phyloP scores from a whole-genome alignment of 495 filamentous ascomycete species.

The Neohortaea acidophila region DNA sequence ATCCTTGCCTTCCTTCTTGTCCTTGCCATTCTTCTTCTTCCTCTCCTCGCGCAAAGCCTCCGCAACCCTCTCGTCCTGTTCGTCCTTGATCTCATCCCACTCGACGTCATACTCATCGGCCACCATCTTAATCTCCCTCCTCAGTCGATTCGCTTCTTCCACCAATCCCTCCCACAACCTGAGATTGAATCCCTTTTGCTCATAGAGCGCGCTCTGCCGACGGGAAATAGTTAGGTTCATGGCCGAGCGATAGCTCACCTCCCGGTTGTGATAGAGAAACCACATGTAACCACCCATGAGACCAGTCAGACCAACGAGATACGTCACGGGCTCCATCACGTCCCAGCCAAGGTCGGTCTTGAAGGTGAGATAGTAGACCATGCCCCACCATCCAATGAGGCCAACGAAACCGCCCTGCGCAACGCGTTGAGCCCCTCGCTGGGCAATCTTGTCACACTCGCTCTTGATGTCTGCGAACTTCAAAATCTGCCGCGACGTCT shows the following conservation, averaged over 20 bases:
- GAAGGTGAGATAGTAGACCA: constrained; percentile 66
- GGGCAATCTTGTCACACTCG: constrained; percentile 66
- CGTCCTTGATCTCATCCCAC: constrained; percentile 73
- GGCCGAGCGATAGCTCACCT: constrained; percentile 70
- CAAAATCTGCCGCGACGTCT: constrained; percentile 51
- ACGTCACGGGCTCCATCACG: constrained; percentile 81
- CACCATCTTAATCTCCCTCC: constrained; percentile 66
- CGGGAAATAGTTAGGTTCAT: constrained; percentile 71
- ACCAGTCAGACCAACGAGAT: constrained; percentile 65
- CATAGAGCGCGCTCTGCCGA: constrained; percentile 64
- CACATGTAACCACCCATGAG: constrained; percentile 84
- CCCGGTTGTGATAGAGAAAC: constrained; percentile 86
- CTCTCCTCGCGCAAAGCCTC: constrained; percentile 17
- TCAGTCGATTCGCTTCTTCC: constrained; percentile 64
- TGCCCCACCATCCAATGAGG: constrained; percentile 61
- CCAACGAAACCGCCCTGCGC: constrained; percentile 63
- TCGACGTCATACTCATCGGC: constrained; percentile 87
- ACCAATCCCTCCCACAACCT: constrained; percentile 62
- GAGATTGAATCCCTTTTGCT: constrained; percentile 56
- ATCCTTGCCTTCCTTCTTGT: constrained; percentile 31
- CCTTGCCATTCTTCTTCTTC: constrained; percentile 35
- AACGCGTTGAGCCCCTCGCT: constrained; percentile 58
- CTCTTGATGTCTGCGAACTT: constrained; percentile 55
- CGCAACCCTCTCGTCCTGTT: constrained; percentile 34
- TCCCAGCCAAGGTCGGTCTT: constrained; percentile 49